A percentile compares a stretch with the other conserved stretches of the same genome.
These are phyloP conservation scores for Tympanopsis confertula DNA, from an alignment of 2,329 filamentous ascomycete species.

Conservation along the genomic window DNA sequence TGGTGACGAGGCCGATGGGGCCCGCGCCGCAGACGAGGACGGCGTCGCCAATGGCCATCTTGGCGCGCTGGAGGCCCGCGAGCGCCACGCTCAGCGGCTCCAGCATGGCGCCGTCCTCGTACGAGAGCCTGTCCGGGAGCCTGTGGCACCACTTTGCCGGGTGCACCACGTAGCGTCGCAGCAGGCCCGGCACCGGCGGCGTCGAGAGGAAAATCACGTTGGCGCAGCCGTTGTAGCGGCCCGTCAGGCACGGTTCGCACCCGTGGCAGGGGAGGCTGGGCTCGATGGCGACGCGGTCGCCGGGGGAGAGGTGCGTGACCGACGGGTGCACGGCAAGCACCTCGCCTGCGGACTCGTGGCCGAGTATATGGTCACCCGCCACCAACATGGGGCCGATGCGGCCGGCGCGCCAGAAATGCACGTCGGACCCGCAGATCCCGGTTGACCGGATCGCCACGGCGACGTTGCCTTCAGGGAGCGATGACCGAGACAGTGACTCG, in stretches of 20 bases:
- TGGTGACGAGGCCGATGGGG: constrained; percentile 58
- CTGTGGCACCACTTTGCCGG: constrained; percentile 66
- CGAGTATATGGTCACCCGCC: constrained; percentile 54
- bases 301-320: constrained; percentile 46
- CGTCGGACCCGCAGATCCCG: constrained; percentile 64
- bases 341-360: constrained; percentile 57
- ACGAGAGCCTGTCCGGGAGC: constrained; percentile 53
- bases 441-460: constrained; percentile 59
- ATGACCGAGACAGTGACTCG: constrained; percentile 43
- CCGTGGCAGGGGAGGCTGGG: constrained; percentile 59
- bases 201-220: constrained; percentile 56
- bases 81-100: constrained; percentile 59
- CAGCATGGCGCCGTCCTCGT: constrained; percentile 56
- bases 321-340: constrained; percentile 51
- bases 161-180: constrained; percentile 61
- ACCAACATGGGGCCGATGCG: constrained; percentile 69
- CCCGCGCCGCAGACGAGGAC: constrained; percentile 62
- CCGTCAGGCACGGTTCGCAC: constrained; percentile 58
- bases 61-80: constrained; percentile 54
- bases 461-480: constrained; percentile 51
- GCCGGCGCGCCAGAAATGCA: constrained; percentile 66
- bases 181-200: constrained; percentile 55
- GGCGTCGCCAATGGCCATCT: constrained; percentile 52
- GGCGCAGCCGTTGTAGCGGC: constrained; percentile 63
- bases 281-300: constrained; percentile 61